phyloP scores from a whole-genome alignment of 2,329 filamentous ascomycete species.

The Fusarium aywerte region DNA sequence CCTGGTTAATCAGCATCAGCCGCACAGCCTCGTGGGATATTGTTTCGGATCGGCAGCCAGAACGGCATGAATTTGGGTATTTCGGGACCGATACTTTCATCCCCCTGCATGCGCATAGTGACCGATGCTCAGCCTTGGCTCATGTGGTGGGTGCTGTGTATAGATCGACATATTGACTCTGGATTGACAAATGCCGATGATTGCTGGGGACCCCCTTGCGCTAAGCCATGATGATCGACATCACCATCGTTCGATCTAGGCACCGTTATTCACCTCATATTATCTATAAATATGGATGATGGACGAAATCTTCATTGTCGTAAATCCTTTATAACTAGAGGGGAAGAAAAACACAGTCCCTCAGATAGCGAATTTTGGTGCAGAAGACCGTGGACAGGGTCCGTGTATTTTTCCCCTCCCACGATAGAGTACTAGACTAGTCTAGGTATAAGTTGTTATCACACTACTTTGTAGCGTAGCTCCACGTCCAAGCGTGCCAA shows the following conservation, averaged over 20 bases:
- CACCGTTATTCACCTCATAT: not conserved
- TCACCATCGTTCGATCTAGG: not conserved
- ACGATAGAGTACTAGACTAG: no score
- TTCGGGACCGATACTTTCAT: not conserved
- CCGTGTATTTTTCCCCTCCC: no score
- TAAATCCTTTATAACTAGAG: no score
- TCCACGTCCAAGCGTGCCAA: no score
- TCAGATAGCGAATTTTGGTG: no score
- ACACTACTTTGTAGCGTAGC: no score
- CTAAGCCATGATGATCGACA: not conserved
- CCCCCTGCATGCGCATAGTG: not conserved
- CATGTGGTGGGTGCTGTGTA: not conserved
- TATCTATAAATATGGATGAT: not conserved
- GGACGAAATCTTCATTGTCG: rapidly evolving
- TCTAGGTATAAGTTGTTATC: no score
- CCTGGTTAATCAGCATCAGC: constrained; percentile 16
- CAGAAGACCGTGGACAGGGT: no score
- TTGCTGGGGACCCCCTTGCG: no score
- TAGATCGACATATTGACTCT: not conserved
- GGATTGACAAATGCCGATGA: not conserved
- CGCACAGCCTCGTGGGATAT: constrained; percentile 10
- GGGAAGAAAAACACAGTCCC: no score
- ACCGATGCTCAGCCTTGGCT: not conserved
- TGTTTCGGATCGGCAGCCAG: constrained; percentile 6
- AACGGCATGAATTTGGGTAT: not conserved